A percentile compares a stretch with the other conserved stretches of the same genome.
phyloP scores from a whole-genome alignment of 441 rosid species.

The Hypseocharis bilobata region DNA sequence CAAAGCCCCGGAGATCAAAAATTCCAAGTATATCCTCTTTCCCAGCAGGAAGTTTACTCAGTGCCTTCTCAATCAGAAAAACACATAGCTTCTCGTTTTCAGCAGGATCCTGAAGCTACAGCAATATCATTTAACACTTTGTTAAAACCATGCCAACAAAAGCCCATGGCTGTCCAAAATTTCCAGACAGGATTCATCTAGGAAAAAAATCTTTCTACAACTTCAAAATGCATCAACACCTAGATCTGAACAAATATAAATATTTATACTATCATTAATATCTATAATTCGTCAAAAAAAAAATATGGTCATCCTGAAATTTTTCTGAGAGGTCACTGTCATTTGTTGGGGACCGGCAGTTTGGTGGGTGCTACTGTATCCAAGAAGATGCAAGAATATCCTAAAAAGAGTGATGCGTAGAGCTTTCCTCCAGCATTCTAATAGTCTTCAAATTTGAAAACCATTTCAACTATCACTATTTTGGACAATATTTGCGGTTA shows the following conservation, averaged over 20 bases:
- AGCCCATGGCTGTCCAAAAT: constrained; percentile 4
- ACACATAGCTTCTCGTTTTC: constrained; percentile 73
- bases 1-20: constrained; percentile 66
- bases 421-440: background rate
- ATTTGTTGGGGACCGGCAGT: too few relatives aligned
- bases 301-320: background rate
- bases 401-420: background rate
- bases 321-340: too few relatives aligned
- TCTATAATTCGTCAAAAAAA: too few relatives aligned
- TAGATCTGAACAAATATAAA: background rate
- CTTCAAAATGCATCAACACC: background rate
- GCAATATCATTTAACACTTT: constrained; percentile 12
- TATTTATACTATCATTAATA: too few relatives aligned
- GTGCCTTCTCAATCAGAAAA: constrained; percentile 65
- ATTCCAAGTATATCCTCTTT: constrained; percentile 66
- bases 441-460: background rate
- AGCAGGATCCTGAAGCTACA: constrained; percentile 52
- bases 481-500: background rate
- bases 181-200: background rate
- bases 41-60: constrained; percentile 63
- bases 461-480: background rate
- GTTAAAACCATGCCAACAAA: constrained; percentile 11
- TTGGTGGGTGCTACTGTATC: too few relatives aligned
- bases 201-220: background rate
- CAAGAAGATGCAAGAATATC: background rate